A percentile compares a stretch with the other conserved stretches of the same genome.
These are phyloP conservation scores for Daedaleopsis nitida DNA, from an alignment of 768 basidiomycete species.

Conservation along the genomic window DNA sequence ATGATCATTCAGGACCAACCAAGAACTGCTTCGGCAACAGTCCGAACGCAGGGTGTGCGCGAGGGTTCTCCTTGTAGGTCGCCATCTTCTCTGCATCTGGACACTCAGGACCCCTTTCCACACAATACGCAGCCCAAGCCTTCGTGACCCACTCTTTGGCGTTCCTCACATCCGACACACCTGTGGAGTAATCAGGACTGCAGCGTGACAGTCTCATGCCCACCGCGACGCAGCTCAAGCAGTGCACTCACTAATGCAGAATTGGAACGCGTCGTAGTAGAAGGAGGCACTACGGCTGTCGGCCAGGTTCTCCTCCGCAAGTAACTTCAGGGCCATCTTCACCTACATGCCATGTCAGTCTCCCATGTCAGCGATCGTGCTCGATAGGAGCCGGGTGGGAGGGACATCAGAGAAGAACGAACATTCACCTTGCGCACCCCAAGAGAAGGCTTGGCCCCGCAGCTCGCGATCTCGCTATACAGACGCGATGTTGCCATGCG, in stretches of 20 bases:
- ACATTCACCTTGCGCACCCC: slow-evolving; percentile 25
- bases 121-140: slow-evolving; percentile 10
- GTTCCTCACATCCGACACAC: slow-evolving; percentile 6
- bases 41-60: slow-evolving; percentile 19
- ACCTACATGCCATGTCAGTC: slow-evolving; percentile 12
- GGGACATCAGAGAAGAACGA: no score
- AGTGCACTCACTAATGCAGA: slow-evolving; percentile 20
- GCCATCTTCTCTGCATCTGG: slow-evolving; percentile 14
- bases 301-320: slow-evolving; percentile 25
- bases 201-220: no score
- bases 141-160: slow-evolving; percentile 16
- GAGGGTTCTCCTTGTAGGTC: slow-evolving; percentile 19
- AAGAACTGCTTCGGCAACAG: slow-evolving; percentile 15
- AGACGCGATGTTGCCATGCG: slow-evolving; percentile 21
- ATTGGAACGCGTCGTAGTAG: slow-evolving; percentile 30
- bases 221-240: not conserved
- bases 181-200: not conserved
- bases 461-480: slow-evolving; percentile 26
- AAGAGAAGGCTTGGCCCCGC: slow-evolving; percentile 25
- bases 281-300: slow-evolving; percentile 19
- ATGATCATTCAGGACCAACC: slow-evolving; percentile 13
- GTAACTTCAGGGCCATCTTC: slow-evolving; percentile 22
- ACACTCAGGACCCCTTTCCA: slow-evolving; percentile 3
- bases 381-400: no score
- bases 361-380: not conserved